Percentiles rank a stretch among this genome's conserved stretches.
phyloP scores from a whole-genome alignment of 352 stramenopile species.

The Pythium grandisporangium region DNA sequence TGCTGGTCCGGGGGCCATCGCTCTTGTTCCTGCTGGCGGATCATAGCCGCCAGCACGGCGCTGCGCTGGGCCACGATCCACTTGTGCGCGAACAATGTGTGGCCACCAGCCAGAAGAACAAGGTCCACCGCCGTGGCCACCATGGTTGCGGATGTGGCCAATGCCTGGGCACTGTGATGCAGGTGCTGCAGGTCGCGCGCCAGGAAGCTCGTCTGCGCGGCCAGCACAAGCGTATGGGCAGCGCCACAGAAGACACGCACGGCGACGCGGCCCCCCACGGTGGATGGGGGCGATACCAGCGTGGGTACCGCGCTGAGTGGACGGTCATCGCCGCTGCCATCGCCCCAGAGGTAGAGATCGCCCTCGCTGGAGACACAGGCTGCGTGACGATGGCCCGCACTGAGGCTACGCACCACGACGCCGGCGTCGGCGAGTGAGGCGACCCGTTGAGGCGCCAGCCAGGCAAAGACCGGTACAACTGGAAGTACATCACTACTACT shows the following conservation, averaged over 20 bases:
- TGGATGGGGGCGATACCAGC: constrained; percentile 2
- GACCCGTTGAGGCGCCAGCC: no score
- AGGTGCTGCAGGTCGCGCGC: constrained; percentile 26
- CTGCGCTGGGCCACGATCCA: constrained; percentile 52
- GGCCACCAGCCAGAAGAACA: constrained; percentile 33
- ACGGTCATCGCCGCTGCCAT: constrained; percentile 1
- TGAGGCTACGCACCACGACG: constrained; percentile 40
- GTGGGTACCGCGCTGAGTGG: constrained; percentile 1
- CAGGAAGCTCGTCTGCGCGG: constrained; percentile 42
- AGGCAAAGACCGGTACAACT: no score
- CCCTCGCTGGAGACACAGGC: constrained; percentile 79
- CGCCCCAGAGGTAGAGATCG: constrained; percentile 90
- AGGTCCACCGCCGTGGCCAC: constrained; percentile 19
- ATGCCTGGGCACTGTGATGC: constrained; percentile 6
- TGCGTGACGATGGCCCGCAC: constrained; percentile 82
- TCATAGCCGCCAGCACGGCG: no score
- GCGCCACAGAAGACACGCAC: constrained; percentile 47
- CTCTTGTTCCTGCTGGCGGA: no score
- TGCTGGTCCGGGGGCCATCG: no score
- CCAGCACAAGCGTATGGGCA: constrained; percentile 28
- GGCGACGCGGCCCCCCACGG: constrained; percentile 20
- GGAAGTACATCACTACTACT: no score
- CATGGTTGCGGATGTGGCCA: neutral
- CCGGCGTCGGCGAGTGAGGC: constrained; percentile 26
- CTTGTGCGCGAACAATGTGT: constrained; percentile 33